phyloP scores from a whole-genome alignment of 192 early-diverging fungal species.

The Dissophora globulifera region DNA sequence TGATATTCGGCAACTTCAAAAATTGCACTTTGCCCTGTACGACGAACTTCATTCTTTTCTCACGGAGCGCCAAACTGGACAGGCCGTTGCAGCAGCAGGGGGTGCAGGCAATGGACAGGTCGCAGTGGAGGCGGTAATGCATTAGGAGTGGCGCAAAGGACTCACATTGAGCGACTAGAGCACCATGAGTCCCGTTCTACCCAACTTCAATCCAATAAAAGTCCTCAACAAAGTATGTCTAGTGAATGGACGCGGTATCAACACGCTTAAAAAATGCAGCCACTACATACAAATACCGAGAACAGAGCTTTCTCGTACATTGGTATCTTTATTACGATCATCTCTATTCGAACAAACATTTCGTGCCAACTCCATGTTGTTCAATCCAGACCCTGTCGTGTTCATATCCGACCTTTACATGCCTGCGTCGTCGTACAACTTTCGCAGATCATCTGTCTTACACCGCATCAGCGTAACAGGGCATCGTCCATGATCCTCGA shows the following conservation, averaged over 20 bases:
- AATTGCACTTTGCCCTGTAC: slow-evolving; percentile 52
- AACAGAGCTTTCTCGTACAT: background rate
- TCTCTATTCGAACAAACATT: too few relatives aligned
- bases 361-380: too few relatives aligned
- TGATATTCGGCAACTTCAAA: slow-evolving; percentile 53
- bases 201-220: too few relatives aligned
- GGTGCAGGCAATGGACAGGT: slow-evolving; percentile 18
- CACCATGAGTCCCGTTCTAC: too few relatives aligned
- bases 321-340: too few relatives aligned
- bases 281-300: too few relatives aligned
- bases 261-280: too few relatives aligned
- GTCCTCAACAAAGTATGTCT: too few relatives aligned
- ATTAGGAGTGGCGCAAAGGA: too few relatives aligned
- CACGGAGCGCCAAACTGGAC: slow-evolving; percentile 42
- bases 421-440: slow-evolving; percentile 67
- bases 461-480: slow-evolving; percentile 78
- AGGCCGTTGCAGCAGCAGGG: slow-evolving; percentile 10
- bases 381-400: too few relatives aligned
- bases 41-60: slow-evolving; percentile 57
- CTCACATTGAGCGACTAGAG: too few relatives aligned
- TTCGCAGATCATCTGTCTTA: slow-evolving; percentile 68
- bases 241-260: too few relatives aligned
- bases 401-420: slow-evolving; percentile 16
- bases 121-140: slow-evolving; percentile 14
- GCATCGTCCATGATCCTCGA: slow-evolving; percentile 77